Conservation (phyloP, 116 monocot genomes). For the Trichopus zeylanicus region DNA sequence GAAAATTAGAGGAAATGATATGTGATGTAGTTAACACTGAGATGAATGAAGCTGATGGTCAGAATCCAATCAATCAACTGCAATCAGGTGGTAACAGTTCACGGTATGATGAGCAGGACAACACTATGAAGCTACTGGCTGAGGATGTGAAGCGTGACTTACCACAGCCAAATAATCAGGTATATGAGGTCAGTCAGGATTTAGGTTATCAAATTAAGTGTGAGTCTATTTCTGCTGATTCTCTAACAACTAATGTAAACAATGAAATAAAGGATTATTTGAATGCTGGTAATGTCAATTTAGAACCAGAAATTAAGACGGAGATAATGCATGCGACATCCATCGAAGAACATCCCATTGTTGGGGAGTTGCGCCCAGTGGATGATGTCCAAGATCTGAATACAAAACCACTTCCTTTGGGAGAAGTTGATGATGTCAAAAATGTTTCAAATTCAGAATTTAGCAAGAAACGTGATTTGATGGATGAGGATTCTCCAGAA, state of each 20-base stretch:
- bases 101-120: slow-evolving; percentile 1
- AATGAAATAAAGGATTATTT: slow-evolving; percentile 91
- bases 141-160: slow-evolving; percentile 26
- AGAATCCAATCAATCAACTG: background rate
- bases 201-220: slow-evolving; percentile 73
- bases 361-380: slow-evolving; percentile 28
- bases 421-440: slow-evolving; percentile 26
- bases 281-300: slow-evolving; percentile 84
- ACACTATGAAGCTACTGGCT: slow-evolving; percentile 20
- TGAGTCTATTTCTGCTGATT: slow-evolving; percentile 85
- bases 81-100: background rate
- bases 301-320: slow-evolving; percentile 90
- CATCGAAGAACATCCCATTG: slow-evolving; percentile 24
- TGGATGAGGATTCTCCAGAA: slow-evolving; percentile 61
- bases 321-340: slow-evolving; percentile 66
- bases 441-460: slow-evolving; percentile 20
- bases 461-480: slow-evolving; percentile 43
- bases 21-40: no score
- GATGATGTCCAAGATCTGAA: slow-evolving; percentile 29
- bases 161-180: slow-evolving; percentile 54
- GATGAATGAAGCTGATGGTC: no score
- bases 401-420: slow-evolving; percentile 30
- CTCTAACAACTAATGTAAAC: slow-evolving; percentile 82
- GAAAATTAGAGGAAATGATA: no score
- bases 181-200: slow-evolving; percentile 80